phyloP scores from a whole-genome alignment of 139 green algal genomes.

The Chlamydomonas urium region DNA sequence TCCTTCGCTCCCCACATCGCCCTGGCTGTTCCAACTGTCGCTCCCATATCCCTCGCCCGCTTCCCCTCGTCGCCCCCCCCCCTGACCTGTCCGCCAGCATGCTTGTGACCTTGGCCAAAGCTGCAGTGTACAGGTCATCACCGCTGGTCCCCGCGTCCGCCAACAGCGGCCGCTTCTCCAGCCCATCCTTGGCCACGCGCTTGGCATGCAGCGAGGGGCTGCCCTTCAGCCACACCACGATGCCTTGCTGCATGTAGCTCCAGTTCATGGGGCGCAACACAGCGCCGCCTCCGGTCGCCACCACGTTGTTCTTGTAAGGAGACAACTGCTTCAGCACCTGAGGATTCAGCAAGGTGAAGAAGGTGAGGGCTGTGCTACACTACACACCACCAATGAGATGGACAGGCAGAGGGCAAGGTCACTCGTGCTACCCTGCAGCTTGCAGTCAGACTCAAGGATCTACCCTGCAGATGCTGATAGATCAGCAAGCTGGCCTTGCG shows the following conservation, averaged over 20 bases:
- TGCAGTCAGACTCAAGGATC: no score
- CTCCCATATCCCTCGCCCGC: no score
- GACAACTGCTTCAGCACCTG: constrained; percentile 68
- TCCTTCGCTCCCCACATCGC: no score
- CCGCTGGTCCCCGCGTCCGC: background rate
- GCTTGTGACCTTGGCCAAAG: background rate
- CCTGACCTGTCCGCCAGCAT: constrained; percentile 1
- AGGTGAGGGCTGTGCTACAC: no score
- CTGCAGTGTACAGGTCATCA: constrained; percentile 5
- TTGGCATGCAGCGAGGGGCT: constrained; percentile 55
- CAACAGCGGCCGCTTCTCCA: constrained; percentile 68
- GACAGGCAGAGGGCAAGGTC: no score
- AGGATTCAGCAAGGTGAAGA: no score
- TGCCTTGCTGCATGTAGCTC: constrained; percentile 80
- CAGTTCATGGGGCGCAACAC: constrained; percentile 75
- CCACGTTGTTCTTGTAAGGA: constrained; percentile 71
- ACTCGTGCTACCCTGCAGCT: no score
- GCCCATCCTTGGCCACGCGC: constrained; percentile 64
- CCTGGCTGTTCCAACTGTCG: no score
- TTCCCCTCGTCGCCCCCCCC: no score
- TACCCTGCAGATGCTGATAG: no score
- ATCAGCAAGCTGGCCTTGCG: no score
- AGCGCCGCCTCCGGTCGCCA: constrained; percentile 80
- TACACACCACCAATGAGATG: no score
- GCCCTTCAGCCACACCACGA: constrained; percentile 77